phyloP scores from a whole-genome alignment of 2,329 filamentous ascomycete genomes.

The Keithomyces neogunnii region DNA sequence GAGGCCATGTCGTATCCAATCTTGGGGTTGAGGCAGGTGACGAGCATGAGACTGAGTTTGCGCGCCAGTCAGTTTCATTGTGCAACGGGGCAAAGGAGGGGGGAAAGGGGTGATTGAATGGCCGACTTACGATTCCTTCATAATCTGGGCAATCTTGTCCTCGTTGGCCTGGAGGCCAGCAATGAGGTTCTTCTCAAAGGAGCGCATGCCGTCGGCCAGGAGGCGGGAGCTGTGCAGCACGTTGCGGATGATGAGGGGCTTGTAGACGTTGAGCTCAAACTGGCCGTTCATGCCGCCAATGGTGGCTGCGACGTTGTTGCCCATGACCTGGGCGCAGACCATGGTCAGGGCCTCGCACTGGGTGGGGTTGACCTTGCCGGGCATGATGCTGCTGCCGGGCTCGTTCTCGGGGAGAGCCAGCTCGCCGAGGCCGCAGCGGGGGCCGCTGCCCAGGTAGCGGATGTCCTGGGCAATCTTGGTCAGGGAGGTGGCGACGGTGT shows the following conservation, averaged over 20 bases:
- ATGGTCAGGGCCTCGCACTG: conserved; percentile 98
- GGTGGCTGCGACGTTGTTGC: conserved; percentile 88
- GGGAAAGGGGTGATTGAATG: neutral
- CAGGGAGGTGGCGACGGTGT: conserved; percentile 83
- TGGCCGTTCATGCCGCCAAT: conserved; percentile 96
- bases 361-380: conserved; percentile 97
- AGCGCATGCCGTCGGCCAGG: conserved; percentile 84
- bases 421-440: conserved; percentile 91
- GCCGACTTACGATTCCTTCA: conserved; percentile 79
- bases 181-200: conserved; percentile 91
- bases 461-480: conserved; percentile 99
- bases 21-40: conserved; percentile 94
- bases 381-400: conserved; percentile 97
- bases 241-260: conserved; percentile 93
- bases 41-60: conserved; percentile 77
- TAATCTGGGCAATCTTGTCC: conserved; percentile 77
- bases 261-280: conserved; percentile 99
- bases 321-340: conserved; percentile 96
- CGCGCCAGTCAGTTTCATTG: neutral
- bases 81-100: conserved; percentile 2
- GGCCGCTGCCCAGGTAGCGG: conserved; percentile 91
- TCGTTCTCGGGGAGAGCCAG: conserved; percentile 94
- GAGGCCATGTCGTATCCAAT: conserved; percentile 97
- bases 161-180: conserved; percentile 86
- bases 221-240: conserved; percentile 86